These are phyloP conservation scores for Solanum habrochaites DNA, from an alignment of 257 asterid species.

Conservation along the genomic window DNA sequence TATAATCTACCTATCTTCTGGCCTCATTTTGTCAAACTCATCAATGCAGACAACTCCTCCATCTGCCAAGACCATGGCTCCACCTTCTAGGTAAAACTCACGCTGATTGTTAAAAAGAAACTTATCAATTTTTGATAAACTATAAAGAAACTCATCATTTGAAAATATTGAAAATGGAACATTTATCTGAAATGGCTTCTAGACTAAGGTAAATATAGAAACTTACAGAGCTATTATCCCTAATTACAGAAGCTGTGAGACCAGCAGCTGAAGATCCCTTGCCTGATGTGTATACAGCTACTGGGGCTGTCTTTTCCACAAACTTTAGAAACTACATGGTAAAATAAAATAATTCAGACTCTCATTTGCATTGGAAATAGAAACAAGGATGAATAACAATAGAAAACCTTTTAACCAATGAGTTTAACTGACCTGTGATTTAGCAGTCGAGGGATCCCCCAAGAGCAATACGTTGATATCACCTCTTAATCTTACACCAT, in stretches of 20 bases:
- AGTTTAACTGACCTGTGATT: slow-evolving; percentile 67
- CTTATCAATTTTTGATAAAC: background rate
- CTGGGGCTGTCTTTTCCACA: slow-evolving; percentile 98
- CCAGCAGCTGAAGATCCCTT: slow-evolving; percentile 99
- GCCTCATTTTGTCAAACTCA: slow-evolving; percentile 97
- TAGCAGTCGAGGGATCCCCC: slow-evolving; percentile 99
- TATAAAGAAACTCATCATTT: background rate
- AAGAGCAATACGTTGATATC: slow-evolving; percentile 90
- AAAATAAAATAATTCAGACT: background rate
- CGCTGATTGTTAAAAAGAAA: slow-evolving; percentile 37
- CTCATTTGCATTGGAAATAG: background rate
- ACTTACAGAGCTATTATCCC: slow-evolving; percentile 94
- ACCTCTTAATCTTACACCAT: slow-evolving; percentile 96
- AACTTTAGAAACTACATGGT: slow-evolving; percentile 79
- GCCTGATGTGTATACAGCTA: slow-evolving; percentile 95
- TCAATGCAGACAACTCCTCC: slow-evolving; percentile 99
- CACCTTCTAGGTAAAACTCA: slow-evolving; percentile 98
- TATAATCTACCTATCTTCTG: slow-evolving; percentile 75
- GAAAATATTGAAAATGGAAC: background rate
- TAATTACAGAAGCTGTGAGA: slow-evolving; percentile 94
- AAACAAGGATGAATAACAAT: background rate
- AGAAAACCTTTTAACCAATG: background rate
- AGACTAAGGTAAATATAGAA: background rate
- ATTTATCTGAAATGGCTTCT: background rate
- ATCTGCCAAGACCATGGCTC: slow-evolving; percentile 99